Evolutionary conservation across 495 filamentous ascomycete species (phyloP), one percentile per base, ranked within the genome.

Genomic region (Xylaria castorea): DNA sequence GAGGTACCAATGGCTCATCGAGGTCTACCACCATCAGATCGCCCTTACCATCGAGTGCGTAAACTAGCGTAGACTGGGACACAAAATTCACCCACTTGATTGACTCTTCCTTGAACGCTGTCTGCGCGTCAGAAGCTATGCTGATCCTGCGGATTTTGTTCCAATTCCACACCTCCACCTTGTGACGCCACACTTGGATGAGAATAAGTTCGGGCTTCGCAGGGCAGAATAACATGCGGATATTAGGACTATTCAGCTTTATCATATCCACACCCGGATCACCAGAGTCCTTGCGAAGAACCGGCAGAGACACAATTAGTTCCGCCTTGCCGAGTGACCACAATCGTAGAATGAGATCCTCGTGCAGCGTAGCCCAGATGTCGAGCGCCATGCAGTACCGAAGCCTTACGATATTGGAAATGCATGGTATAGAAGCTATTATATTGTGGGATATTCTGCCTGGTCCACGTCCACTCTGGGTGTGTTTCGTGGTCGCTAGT

Each of bases 241-340:
- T 5, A 30, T 4, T 0, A 5, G 0, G 7, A 14, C 3, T 14
- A 5, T 5, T 11, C 22, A 1, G 12, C 25, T 57, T 27, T 3
- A 11, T 14, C 11, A 1, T 30, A 18, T 40, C 34, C 22, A 30
- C 38, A 30, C 1, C 12, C 16, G n/a, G 34, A 27, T 64, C n/a
- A 11, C 20, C 12, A 5, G 22, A n/a, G 36, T 30, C 2, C 22
- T 30, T 16, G 20, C 11, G 20, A 64, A 64, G 61, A n/a, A 40
- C 60, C 22, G 36, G 60, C 22, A 64, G n/a, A 44, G 22, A 22
- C 61, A 36, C 36, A 25, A 40, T n/a, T 22, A 64, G 61, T 64
- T 64, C 11, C 11, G 34, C 38, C 3, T 36, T 42, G 11, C 22
- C 0, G 9, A 12, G 20, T 12, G 61, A 64, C 61, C 61, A 64